Percentiles rank a stretch among this genome's conserved stretches.
phyloP scores from a whole-genome alignment of 805 yeast species.

The Phaffomyces antillensis region DNA sequence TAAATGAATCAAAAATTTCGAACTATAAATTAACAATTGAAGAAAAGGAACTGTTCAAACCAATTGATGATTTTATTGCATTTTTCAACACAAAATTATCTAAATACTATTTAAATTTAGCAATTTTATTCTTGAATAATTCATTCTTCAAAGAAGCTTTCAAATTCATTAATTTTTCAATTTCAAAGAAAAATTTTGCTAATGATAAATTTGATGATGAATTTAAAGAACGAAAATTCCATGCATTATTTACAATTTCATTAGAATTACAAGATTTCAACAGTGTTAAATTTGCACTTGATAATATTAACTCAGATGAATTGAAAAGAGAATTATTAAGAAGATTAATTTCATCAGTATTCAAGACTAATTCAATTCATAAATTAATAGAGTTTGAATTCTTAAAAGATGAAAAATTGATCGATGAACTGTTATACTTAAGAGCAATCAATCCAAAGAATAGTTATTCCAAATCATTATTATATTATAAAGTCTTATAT shows the following conservation, averaged over 20 bases:
- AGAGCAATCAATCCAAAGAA: constrained; percentile 19
- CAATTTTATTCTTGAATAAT: constrained; percentile 29
- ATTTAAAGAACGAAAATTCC: constrained; percentile 16
- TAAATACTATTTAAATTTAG: constrained; percentile 31
- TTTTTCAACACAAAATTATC: constrained; percentile 26
- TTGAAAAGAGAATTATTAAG: constrained; percentile 21
- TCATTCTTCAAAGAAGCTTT: constrained; percentile 28
- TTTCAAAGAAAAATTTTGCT: constrained; percentile 13
- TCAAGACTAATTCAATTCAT: constrained; percentile 32
- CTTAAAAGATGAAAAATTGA: constrained; percentile 32
- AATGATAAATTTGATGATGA: constrained; percentile 17
- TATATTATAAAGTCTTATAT: constrained; percentile 43
- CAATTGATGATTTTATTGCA: constrained; percentile 17
- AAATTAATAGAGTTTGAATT: constrained; percentile 37
- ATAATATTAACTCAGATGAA: constrained; percentile 14
- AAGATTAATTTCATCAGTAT: constrained; percentile 32
- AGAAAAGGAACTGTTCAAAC: constrained; percentile 17
- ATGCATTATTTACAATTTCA: constrained; percentile 22
- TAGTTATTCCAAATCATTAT: constrained; percentile 28
- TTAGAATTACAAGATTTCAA: constrained; percentile 25
- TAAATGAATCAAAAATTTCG: constrained; percentile 24
- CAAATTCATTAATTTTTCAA: constrained; percentile 25
- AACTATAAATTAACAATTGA: constrained; percentile 15
- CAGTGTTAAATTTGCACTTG: constrained; percentile 29
- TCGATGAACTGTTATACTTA: constrained; percentile 34